Evolutionary conservation across 768 basidiomycete genomes (phyloP).

Genomic region (Kwoniella bestiolae): DNA sequence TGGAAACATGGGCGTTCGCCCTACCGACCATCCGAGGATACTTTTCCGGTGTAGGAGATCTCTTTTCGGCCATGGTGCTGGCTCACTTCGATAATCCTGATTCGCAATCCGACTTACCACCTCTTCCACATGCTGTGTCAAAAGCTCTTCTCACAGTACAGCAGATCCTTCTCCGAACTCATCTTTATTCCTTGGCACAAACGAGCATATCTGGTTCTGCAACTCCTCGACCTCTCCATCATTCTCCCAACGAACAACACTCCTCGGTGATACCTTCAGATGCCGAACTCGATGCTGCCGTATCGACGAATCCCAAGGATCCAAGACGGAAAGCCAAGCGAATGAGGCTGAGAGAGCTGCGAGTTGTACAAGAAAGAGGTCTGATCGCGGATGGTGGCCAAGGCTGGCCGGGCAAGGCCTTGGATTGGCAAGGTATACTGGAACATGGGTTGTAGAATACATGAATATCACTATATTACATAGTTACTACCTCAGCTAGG

Average conservation of each 20-base stretch:
- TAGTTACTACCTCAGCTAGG: neutral
- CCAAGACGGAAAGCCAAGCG: slow-evolving; percentile 70
- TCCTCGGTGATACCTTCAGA: slow-evolving; percentile 68
- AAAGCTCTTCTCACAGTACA: slow-evolving; percentile 51
- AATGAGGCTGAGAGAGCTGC: slow-evolving; percentile 84
- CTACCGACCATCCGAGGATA: slow-evolving; percentile 85
- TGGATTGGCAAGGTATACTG: slow-evolving; percentile 35
- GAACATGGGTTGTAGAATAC: neutral
- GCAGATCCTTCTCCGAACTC: slow-evolving; percentile 51
- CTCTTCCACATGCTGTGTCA: slow-evolving; percentile 48
- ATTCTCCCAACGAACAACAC: slow-evolving; percentile 65
- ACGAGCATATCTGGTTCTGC: slow-evolving; percentile 21
- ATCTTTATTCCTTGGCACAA: slow-evolving; percentile 33
- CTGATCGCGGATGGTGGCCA: slow-evolving; percentile 55
- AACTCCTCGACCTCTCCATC: slow-evolving; percentile 30
- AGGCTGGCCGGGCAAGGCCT: slow-evolving; percentile 44
- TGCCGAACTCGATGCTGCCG: slow-evolving; percentile 69
- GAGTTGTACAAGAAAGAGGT: slow-evolving; percentile 76
- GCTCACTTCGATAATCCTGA: slow-evolving; percentile 66
- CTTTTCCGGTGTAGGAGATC: slow-evolving; percentile 95
- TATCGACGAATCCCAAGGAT: slow-evolving; percentile 56
- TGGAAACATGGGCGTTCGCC: slow-evolving; percentile 64
- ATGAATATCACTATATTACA: neutral
- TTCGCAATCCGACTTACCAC: slow-evolving; percentile 20
- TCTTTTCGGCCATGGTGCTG: slow-evolving; percentile 89